Evolutionary conservation across 148 eudicot genomes (phyloP).

Genomic region (Pharnaceum exiguum): DNA sequence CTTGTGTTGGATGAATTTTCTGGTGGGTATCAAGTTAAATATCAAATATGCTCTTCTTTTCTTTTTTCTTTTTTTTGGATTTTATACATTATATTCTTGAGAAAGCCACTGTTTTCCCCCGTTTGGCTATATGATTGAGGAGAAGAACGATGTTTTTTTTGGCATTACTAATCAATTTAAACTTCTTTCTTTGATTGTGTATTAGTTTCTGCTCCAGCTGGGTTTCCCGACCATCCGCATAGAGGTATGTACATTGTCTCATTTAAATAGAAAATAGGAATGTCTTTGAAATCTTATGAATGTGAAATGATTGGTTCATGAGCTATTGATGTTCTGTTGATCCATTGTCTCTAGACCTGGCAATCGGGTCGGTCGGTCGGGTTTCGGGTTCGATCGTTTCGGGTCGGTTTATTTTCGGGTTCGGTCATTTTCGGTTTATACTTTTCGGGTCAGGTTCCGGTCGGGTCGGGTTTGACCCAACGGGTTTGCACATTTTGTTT

Average conservation of each 20-base stretch:
- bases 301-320: no score
- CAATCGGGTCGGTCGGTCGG: no score
- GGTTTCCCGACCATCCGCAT: conserved; percentile 97
- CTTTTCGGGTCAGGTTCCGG: no score
- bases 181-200: background rate
- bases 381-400: no score
- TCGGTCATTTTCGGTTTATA: no score
- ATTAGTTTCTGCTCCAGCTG: conserved; percentile 85
- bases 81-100: background rate
- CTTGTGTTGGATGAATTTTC: conserved; percentile 76
- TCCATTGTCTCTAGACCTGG: no score
- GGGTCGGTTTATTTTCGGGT: no score
- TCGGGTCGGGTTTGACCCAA: no score
- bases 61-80: background rate
- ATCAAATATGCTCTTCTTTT: background rate
- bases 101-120: conserved; percentile 8
- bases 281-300: no score
- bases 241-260: conserved; percentile 48
- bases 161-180: background rate
- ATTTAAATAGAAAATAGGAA: background rate
- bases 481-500: no score
- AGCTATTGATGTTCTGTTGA: no score
- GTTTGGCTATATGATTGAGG: background rate
- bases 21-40: conserved; percentile 28
- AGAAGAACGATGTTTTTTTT: background rate